phyloP scores from a whole-genome alignment of 441 rosid species.

The Erodium chrysanthum region DNA sequence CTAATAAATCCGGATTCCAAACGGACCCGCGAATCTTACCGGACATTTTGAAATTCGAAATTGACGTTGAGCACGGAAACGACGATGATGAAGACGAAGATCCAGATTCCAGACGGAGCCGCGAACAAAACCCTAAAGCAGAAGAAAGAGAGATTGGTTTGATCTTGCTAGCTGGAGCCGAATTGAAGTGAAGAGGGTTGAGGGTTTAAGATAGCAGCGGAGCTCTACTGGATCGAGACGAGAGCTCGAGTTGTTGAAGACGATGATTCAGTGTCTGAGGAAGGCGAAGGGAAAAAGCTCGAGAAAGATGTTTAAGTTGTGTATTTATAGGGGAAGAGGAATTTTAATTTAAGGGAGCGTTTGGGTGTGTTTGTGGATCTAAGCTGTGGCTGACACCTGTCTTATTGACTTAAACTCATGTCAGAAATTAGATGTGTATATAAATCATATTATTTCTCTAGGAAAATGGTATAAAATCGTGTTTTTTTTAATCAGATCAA shows the following conservation, averaged over 20 bases:
- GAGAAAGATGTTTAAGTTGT: neutral
- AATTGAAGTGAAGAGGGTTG: constrained; percentile 1
- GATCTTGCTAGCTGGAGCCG: neutral
- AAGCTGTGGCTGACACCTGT: neutral
- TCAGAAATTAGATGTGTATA: too few species aligned
- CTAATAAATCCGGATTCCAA: too few species aligned
- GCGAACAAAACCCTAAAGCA: constrained; percentile 2
- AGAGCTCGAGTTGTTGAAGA: neutral
- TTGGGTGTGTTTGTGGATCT: neutral
- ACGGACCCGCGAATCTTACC: neutral
- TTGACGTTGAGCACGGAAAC: neutral
- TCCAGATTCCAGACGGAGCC: neutral
- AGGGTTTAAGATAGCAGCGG: neutral
- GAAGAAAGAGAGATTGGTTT: neutral
- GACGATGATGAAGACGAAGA: neutral
- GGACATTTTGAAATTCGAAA: neutral
- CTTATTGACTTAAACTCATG: too few species aligned
- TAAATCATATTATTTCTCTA: too few species aligned
- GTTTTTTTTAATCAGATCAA: too few species aligned
- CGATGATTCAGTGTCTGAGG: neutral
- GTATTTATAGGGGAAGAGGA: neutral
- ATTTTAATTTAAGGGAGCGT: neutral
- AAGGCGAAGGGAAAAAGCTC: neutral
- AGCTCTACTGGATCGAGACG: neutral
- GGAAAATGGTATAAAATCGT: too few species aligned